Conservation (phyloP, 805 yeast species). For the Candida verbasci region DNA sequence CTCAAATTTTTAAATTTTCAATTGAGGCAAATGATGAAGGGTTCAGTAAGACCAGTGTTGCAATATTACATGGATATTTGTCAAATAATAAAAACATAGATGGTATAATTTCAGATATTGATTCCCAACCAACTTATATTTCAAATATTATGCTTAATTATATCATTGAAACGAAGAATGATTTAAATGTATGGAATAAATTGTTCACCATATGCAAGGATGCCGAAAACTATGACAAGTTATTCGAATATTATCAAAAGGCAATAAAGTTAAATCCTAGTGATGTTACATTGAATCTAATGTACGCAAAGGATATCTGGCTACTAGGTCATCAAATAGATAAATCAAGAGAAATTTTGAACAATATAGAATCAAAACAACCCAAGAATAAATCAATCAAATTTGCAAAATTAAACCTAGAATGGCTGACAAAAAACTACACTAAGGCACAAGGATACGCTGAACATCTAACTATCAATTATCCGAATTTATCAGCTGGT, state of each 20-base stretch:
- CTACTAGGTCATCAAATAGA: constrained; percentile 39
- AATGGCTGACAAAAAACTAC: constrained; percentile 40
- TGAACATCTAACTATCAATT: constrained; percentile 14
- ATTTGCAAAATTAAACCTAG: constrained; percentile 70
- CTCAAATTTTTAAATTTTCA: constrained; percentile 57
- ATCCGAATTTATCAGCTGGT: constrained; percentile 32
- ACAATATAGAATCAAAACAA: constrained; percentile 41
- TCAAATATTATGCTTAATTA: constrained; percentile 46
- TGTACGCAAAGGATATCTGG: constrained; percentile 75
- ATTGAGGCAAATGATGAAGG: constrained; percentile 37
- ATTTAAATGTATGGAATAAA: constrained; percentile 45
- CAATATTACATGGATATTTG: constrained; percentile 46
- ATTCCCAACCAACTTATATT: constrained; percentile 23
- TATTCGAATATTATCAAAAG: constrained; percentile 42
- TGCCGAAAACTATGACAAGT: constrained; percentile 7
- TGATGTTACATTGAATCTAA: constrained; percentile 50
- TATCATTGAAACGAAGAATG: constrained; percentile 36
- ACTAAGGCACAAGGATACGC: constrained; percentile 33
- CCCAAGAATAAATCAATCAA: constrained; percentile 45
- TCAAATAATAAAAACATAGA: constrained; percentile 15
- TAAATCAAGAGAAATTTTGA: constrained; percentile 52
- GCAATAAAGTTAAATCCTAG: constrained; percentile 50
- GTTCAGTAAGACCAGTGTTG: constrained; percentile 44
- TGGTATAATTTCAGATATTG: constrained; percentile 28
- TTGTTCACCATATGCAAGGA: constrained; percentile 31